Percentiles rank a stretch among this genome's conserved stretches.
phyloP scores from a whole-genome alignment of 2,329 filamentous ascomycete genomes.

The Emergomyces pasteurianus region DNA sequence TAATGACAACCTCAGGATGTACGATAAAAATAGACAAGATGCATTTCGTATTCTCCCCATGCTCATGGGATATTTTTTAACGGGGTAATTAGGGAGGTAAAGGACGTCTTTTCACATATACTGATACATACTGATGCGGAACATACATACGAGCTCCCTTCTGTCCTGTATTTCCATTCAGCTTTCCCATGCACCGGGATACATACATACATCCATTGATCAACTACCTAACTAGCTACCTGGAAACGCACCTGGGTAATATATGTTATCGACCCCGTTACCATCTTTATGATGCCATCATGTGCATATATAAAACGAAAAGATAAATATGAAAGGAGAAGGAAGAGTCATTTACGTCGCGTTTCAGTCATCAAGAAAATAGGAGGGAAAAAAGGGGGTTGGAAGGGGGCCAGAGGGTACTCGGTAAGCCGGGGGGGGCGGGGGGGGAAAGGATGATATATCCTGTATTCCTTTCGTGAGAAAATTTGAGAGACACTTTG shows the following conservation, averaged over 20 bases:
- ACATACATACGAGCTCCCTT: background rate
- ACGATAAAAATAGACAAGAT: background rate
- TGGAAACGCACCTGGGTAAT: background rate
- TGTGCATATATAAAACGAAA: background rate
- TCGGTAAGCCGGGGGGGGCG: background rate
- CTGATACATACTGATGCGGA: too few relatives aligned
- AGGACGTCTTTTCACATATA: background rate
- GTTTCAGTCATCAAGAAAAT: background rate
- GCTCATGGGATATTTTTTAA: background rate
- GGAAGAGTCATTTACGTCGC: background rate
- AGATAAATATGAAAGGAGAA: background rate
- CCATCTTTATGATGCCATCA: background rate
- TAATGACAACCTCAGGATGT: constrained; percentile 2
- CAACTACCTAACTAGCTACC: background rate
- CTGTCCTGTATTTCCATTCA: background rate
- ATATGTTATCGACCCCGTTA: background rate
- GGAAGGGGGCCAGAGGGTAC: too few relatives aligned
- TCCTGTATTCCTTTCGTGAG: background rate
- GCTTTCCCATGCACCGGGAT: background rate
- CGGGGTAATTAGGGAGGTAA: background rate
- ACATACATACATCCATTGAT: background rate
- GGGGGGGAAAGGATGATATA: background rate
- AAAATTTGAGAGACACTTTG: background rate
- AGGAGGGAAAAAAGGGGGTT: background rate
- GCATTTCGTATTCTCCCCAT: background rate